phyloP scores from a whole-genome alignment of 768 basidiomycete genomes.

The Ramaria sp. region DNA sequence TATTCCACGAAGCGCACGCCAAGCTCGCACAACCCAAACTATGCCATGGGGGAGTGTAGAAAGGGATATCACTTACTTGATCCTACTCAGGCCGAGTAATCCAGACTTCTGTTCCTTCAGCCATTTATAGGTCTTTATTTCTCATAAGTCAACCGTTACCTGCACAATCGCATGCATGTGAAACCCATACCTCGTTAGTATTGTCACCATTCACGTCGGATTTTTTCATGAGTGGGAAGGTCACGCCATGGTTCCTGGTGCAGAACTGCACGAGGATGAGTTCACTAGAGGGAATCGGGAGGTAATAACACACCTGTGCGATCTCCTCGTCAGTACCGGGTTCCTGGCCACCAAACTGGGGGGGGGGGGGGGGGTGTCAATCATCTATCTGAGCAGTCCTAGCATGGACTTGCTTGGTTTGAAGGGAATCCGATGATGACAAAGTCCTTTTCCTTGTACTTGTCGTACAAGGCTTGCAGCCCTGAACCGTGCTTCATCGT shows the following conservation, averaged over 20 bases:
- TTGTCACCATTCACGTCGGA: slow-evolving; percentile 85
- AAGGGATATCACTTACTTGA: slow-evolving; percentile 40
- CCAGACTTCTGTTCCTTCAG: slow-evolving; percentile 74
- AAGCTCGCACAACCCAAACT: background rate
- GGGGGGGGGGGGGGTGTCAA: background rate
- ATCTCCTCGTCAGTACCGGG: slow-evolving; percentile 73
- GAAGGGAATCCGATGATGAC: slow-evolving; percentile 86
- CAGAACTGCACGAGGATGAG: slow-evolving; percentile 39
- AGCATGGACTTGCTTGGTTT: slow-evolving; percentile 50
- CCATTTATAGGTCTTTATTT: slow-evolving; percentile 53
- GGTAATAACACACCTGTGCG: slow-evolving; percentile 21
- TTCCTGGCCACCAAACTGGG: slow-evolving; percentile 76
- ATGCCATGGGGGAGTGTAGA: background rate
- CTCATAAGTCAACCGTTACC: background rate
- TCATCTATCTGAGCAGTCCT: too few species aligned
- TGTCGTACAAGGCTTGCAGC: slow-evolving; percentile 70
- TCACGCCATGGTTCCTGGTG: slow-evolving; percentile 75
- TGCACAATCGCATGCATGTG: background rate
- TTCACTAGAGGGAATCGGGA: background rate
- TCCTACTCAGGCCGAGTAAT: slow-evolving; percentile 48
- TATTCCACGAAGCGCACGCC: background rate
- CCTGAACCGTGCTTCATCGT: slow-evolving; percentile 30
- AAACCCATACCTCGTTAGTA: slow-evolving; percentile 45
- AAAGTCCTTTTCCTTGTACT: slow-evolving; percentile 67
- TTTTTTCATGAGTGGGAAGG: slow-evolving; percentile 87